These are phyloP conservation scores for Mycena latifolia DNA, from an alignment of 768 basidiomycete genomes.

Conservation along the genomic window DNA sequence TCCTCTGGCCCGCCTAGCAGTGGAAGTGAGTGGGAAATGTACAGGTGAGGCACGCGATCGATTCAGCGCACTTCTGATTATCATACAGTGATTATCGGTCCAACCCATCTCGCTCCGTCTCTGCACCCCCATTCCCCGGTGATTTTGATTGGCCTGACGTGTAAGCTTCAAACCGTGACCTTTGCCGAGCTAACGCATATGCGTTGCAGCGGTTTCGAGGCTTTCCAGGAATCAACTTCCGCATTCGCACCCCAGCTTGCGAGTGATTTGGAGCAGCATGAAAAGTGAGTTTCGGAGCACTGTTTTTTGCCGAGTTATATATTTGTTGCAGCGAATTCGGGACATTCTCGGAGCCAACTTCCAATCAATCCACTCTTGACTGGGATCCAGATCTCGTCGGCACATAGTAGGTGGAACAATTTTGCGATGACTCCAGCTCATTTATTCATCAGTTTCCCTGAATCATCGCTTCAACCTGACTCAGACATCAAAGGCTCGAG, in stretches of 20 bases:
- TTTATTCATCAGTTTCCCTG: conserved; percentile 13
- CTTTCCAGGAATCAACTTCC: not conserved
- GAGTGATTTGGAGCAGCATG: conserved; percentile 14
- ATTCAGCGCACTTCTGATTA: conserved; percentile 4
- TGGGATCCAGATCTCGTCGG: conserved; percentile 9
- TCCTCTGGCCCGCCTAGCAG: conserved; percentile 7
- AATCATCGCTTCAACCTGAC: conserved; percentile 8
- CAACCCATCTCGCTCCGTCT: conserved; percentile 13
- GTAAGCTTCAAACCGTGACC: conserved; percentile 10
- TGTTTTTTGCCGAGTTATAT: conserved; percentile 2
- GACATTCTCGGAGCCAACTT: conserved; percentile 8
- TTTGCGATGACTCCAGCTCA: conserved; percentile 8
- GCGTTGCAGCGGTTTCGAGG: not conserved
- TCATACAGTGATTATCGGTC: conserved; percentile 14
- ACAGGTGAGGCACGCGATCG: conserved; percentile 7
- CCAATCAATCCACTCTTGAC: conserved; percentile 11
- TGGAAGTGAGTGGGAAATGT: conserved; percentile 18
- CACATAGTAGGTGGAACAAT: conserved; percentile 10
- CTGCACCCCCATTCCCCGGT: not conserved
- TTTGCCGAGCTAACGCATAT: conserved; percentile 4
- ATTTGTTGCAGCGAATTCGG: conserved; percentile 9
- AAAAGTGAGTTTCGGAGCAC: conserved; percentile 8
- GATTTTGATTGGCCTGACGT: conserved; percentile 16
- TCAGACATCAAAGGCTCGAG: conserved; percentile 1
- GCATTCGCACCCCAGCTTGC: conserved; percentile 10